Conservation (phyloP, 1,284 basidiomycete species). For the Bjerkandera adusta region DNA sequence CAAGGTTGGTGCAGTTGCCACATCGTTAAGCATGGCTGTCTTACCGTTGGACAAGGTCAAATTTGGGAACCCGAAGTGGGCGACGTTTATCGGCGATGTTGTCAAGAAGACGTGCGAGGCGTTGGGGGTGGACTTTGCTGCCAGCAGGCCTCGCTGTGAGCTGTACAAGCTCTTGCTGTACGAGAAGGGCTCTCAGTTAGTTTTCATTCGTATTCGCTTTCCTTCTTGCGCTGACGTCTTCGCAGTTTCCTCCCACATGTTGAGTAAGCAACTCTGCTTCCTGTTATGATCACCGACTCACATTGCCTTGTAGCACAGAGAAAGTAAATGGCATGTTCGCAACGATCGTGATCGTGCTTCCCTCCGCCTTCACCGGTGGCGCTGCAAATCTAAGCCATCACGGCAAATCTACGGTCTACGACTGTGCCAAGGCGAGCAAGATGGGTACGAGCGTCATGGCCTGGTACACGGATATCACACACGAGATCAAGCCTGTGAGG, state of each 20-base stretch:
- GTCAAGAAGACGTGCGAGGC: slow-evolving; percentile 28
- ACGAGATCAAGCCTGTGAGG: slow-evolving; percentile 43
- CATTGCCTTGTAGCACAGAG: slow-evolving; percentile 30
- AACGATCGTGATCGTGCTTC: slow-evolving; percentile 41
- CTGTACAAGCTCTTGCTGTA: slow-evolving; percentile 45
- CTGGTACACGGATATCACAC: slow-evolving; percentile 47
- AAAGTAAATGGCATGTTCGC: slow-evolving; percentile 43
- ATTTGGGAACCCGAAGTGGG: slow-evolving; percentile 22
- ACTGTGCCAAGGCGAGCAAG: slow-evolving; percentile 28
- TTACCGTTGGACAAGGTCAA: slow-evolving; percentile 15
- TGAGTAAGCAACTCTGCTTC: neutral
- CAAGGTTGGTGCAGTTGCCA: slow-evolving; percentile 8
- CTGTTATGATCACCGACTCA: neutral
- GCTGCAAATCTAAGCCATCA: slow-evolving; percentile 38
- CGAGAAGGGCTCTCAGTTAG: slow-evolving; percentile 46
- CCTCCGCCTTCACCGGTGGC: slow-evolving; percentile 41
- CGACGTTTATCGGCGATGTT: slow-evolving; percentile 13
- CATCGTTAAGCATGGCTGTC: neutral
- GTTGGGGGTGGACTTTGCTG: slow-evolving; percentile 13
- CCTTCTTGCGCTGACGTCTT: neutral
- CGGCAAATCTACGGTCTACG: slow-evolving; percentile 29
- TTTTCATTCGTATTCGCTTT: slow-evolving; percentile 3
- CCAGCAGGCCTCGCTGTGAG: slow-evolving; percentile 31
- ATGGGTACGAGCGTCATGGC: slow-evolving; percentile 35
- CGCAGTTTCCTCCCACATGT: slow-evolving; percentile 10